Conservation (phyloP, 78 protist species). For the Tieghemostelium lacteum region DNA sequence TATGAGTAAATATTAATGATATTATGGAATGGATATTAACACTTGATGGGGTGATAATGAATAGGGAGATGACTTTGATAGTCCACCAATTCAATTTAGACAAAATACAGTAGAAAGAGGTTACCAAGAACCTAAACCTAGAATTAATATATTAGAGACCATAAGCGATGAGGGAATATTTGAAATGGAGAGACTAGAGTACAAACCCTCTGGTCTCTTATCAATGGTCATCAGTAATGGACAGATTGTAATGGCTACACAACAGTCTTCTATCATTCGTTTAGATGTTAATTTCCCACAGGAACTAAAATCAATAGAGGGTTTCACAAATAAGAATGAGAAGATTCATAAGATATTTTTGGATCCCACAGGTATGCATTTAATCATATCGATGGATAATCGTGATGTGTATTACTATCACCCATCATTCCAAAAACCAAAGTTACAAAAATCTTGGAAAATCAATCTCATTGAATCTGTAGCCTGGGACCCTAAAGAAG, state of each 20-base stretch:
- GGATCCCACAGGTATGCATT: constrained; percentile 86
- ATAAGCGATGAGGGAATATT: constrained; percentile 25
- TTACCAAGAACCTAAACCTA: neutral
- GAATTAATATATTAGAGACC: neutral
- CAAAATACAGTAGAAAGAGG: neutral
- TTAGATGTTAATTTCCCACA: constrained; percentile 2
- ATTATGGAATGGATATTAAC: neutral
- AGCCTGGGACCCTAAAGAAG: constrained; percentile 83
- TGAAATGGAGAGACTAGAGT: constrained; percentile 17
- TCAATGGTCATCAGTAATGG: constrained; percentile 31
- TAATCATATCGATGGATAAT: constrained; percentile 65
- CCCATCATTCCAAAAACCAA: constrained; percentile 51
- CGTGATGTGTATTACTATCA: constrained; percentile 84
- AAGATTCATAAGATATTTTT: constrained; percentile 72
- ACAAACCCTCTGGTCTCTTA: constrained; percentile 22
- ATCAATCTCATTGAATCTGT: constrained; percentile 78
- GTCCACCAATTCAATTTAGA: neutral
- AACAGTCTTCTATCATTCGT: constrained; percentile 18
- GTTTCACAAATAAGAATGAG: constrained; percentile 7
- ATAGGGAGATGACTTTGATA: neutral
- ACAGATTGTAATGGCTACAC: constrained; percentile 44
- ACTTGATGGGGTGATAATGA: neutral
- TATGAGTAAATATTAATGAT: neutral
- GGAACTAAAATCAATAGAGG: neutral
- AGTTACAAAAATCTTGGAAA: constrained; percentile 2